Percentiles rank a stretch among this genome's conserved stretches.
Evolutionary conservation across 2,329 filamentous ascomycete genomes (phyloP).

Genomic region (Colletotrichum scovillei): DNA sequence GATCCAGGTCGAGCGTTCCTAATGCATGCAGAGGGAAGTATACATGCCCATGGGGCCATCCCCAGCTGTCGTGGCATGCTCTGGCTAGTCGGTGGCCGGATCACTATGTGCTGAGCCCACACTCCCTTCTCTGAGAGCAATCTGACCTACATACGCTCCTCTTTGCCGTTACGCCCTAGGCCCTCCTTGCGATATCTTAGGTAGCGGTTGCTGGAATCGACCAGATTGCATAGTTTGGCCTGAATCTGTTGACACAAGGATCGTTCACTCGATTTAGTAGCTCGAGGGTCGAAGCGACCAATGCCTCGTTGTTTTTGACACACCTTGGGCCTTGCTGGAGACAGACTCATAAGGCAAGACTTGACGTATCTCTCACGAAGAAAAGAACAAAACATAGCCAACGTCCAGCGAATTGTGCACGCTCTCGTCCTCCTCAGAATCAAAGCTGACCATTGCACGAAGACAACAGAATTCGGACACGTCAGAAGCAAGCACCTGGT

Average conservation of each 20-base stretch:
- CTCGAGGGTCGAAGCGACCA: not conserved
- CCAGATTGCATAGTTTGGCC: not conserved
- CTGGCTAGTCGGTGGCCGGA: constrained; percentile 43
- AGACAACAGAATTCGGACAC: constrained; percentile 25
- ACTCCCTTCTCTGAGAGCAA: constrained; percentile 23
- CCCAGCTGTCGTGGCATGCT: constrained; percentile 49
- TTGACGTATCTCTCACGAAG: not conserved
- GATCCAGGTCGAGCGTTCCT: constrained; percentile 26
- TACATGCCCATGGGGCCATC: constrained; percentile 34
- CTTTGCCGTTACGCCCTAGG: not conserved
- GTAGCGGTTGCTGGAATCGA: not conserved
- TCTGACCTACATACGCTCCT: constrained; percentile 10
- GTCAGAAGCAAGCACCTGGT: constrained; percentile 30
- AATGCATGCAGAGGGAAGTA: constrained; percentile 41
- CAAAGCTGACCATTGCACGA: not conserved
- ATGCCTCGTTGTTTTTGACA: not conserved
- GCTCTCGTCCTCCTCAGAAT: not conserved
- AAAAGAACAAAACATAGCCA: not conserved
- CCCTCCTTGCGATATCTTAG: not conserved
- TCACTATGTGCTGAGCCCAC: constrained; percentile 31
- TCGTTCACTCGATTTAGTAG: not conserved
- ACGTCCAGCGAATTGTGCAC: not conserved
- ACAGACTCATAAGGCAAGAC: not conserved
- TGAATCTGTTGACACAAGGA: not conserved
- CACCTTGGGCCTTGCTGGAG: not conserved